These are phyloP conservation scores for Penicillium paradoxum DNA, from an alignment of 495 filamentous ascomycete species.

Conservation along the genomic window DNA sequence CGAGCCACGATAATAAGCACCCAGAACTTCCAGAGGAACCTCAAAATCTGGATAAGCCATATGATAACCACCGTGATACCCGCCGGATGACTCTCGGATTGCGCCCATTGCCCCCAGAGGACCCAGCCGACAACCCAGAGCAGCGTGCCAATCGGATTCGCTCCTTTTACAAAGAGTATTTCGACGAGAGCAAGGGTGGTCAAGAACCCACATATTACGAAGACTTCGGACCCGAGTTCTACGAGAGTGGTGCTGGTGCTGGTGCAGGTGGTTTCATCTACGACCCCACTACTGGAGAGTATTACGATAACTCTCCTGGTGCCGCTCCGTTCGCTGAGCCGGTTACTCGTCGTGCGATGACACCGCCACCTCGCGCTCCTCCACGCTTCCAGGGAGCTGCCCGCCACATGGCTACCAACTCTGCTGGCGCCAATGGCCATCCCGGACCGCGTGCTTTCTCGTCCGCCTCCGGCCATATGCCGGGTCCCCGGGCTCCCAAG, in stretches of 20 bases:
- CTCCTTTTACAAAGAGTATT: conserved; percentile 99
- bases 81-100: conserved; percentile 81
- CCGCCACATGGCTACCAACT: conserved; percentile 45
- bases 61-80: conserved; percentile 51
- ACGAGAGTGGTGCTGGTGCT: conserved; percentile 30
- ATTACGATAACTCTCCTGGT: conserved; percentile 53
- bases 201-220: conserved; percentile 55
- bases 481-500: conserved; percentile 44
- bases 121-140: conserved; percentile 82
- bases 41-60: conserved; percentile 19
- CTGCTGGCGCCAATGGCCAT: conserved; percentile 42
- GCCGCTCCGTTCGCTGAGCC: conserved; percentile 71
- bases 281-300: conserved; percentile 69
- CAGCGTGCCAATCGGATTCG: conserved; percentile 92
- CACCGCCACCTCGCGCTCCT: conserved; percentile 77
- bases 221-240: conserved; percentile 62
- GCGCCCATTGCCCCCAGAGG: conserved; percentile 86
- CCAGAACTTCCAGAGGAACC: conserved; percentile 24
- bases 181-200: conserved; percentile 75
- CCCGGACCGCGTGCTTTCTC: conserved; percentile 61
- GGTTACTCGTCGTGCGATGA: conserved; percentile 88
- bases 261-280: conserved; percentile 50
- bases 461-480: conserved; percentile 57
- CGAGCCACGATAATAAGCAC: conserved; percentile 9
- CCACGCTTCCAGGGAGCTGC: conserved; percentile 61